A percentile compares a stretch with the other conserved stretches of the same genome.
These are phyloP conservation scores for Rhododendron ferrugineum DNA, from an alignment of 148 eudicot species.

Conservation along the genomic window DNA sequence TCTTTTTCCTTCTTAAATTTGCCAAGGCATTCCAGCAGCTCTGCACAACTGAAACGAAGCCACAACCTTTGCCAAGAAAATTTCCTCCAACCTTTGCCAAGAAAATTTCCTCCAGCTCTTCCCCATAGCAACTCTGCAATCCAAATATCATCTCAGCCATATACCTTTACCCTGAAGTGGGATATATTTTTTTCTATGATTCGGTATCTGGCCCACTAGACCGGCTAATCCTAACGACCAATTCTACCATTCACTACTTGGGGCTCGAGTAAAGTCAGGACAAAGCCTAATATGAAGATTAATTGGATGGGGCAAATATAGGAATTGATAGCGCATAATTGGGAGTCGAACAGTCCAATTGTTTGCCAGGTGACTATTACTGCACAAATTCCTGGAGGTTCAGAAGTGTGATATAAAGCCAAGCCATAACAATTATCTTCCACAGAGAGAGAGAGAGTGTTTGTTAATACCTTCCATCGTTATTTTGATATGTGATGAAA, in stretches of 20 bases:
- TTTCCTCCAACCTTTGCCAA: not conserved
- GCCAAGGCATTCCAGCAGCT: not conserved
- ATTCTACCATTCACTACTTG: not conserved
- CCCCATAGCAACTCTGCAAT: not conserved
- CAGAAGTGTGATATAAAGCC: not conserved
- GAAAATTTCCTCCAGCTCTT: not conserved
- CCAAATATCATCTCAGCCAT: not conserved
- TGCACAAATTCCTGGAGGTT: not conserved
- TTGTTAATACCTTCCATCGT: not conserved
- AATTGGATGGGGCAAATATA: not conserved
- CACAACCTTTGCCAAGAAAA: not conserved
- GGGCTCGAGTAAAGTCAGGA: not conserved
- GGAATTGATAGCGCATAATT: not conserved
- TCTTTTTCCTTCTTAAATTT: not conserved
- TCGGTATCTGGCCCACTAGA: not conserved
- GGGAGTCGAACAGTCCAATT: not conserved
- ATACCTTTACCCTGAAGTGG: too few species aligned
- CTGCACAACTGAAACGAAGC: not conserved
- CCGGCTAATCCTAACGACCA: not conserved
- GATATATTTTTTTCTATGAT: not conserved
- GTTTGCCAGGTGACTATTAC: not conserved
- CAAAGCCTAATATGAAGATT: too few species aligned
- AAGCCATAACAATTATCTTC: not conserved
- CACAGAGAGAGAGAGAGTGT: not conserved
- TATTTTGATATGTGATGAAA: not conserved